A percentile compares a stretch with the other conserved stretches of the same genome.
phyloP scores from a whole-genome alignment of 73 alveolate genomes.

The Paramecium pentaurelia region DNA sequence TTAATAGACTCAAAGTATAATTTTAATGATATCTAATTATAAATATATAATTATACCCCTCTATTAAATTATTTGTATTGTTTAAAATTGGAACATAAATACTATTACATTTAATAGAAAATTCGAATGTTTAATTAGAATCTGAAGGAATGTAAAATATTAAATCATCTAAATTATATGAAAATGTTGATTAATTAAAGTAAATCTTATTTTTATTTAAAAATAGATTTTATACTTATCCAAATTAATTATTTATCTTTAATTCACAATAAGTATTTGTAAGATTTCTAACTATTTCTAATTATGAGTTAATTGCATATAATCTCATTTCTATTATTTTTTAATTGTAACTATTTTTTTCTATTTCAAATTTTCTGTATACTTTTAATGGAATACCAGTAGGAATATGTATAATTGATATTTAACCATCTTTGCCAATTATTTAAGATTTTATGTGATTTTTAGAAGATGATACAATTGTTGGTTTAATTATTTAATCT shows the following conservation, averaged over 20 bases:
- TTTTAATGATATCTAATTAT: not conserved
- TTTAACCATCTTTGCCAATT: not conserved
- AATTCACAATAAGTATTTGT: not conserved
- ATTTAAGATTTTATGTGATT: not conserved
- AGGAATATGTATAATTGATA: not conserved
- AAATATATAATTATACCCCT: not conserved
- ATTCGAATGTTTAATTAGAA: not conserved
- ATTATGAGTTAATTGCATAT: not conserved
- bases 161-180: not conserved
- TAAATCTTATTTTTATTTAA: not conserved
- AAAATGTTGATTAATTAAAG: not conserved
- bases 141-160: not conserved
- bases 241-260: not conserved
- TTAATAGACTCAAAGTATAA: not conserved
- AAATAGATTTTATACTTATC: not conserved
- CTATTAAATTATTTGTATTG: not conserved
- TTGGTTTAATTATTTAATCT: not conserved
- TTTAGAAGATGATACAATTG: not conserved
- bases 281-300: not conserved
- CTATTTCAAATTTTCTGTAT: not conserved
- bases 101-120: not conserved
- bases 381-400: not conserved
- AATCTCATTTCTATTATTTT: not conserved
- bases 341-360: not conserved
- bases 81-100: not conserved